These are phyloP conservation scores for Mentha longifolia DNA, from an alignment of 257 asterid genomes.

Conservation along the genomic window DNA sequence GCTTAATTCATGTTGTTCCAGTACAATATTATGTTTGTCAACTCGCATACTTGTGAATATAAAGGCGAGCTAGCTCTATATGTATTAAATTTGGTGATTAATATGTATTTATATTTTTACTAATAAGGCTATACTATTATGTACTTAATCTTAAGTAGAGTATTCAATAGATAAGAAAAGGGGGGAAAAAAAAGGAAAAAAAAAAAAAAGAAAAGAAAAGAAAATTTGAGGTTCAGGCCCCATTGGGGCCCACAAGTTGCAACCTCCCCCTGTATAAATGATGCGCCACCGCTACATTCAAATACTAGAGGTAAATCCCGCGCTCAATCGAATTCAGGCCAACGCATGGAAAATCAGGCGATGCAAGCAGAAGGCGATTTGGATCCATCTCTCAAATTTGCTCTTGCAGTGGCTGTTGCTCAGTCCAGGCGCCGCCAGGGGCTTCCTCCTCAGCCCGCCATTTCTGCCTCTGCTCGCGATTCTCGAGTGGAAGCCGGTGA, in stretches of 20 bases:
- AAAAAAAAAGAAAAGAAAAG: no score
- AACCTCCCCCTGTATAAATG: neutral
- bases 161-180: no score
- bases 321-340: slow-evolving; percentile 17
- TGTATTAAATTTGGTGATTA: no score
- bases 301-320: slow-evolving; percentile 32
- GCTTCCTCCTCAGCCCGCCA: slow-evolving; percentile 33
- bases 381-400: slow-evolving; percentile 61
- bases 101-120: no score
- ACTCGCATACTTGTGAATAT: no score
- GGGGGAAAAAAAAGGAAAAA: neutral
- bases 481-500: slow-evolving; percentile 26
- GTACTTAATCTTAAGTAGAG: neutral
- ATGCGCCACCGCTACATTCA: neutral
- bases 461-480: slow-evolving; percentile 32
- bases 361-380: slow-evolving; percentile 34
- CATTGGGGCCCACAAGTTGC: no score
- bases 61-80: no score
- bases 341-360: slow-evolving; percentile 51
- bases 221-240: no score
- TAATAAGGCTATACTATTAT: no score
- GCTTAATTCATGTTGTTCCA: no score
- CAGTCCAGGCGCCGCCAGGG: slow-evolving; percentile 61
- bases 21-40: no score
- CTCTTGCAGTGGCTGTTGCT: slow-evolving; percentile 69